Evolutionary conservation across 495 filamentous ascomycete genomes (phyloP).

Genomic region (Hypoxylon lenormandii): DNA sequence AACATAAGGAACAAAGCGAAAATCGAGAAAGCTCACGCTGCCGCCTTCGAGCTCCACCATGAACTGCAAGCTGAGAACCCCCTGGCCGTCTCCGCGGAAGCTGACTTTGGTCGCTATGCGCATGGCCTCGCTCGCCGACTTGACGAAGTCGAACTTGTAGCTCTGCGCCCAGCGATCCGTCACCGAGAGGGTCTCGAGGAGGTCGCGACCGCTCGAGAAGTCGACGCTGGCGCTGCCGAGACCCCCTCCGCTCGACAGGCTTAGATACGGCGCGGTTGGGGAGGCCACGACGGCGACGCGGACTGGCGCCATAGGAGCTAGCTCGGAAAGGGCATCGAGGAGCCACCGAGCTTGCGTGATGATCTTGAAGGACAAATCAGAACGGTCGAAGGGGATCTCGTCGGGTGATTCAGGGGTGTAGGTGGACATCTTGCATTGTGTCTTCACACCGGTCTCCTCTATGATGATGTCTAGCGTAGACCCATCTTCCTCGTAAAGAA

Average conservation of each 20-base stretch:
- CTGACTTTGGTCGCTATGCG: slow-evolving; percentile 90
- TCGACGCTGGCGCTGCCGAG: slow-evolving; percentile 85
- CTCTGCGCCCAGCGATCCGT: slow-evolving; percentile 64
- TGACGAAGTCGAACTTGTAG: slow-evolving; percentile 87
- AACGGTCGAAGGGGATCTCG: slow-evolving; percentile 85
- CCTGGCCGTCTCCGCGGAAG: slow-evolving; percentile 84
- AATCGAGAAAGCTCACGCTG: slow-evolving; percentile 59
- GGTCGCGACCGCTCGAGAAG: slow-evolving; percentile 78
- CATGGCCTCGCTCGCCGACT: slow-evolving; percentile 87
- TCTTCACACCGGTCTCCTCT: slow-evolving; percentile 85
- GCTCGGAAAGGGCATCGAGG: slow-evolving; percentile 83
- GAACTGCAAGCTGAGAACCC: slow-evolving; percentile 93
- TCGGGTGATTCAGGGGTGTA: slow-evolving; percentile 76
- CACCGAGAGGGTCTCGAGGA: slow-evolving; percentile 82
- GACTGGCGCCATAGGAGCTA: slow-evolving; percentile 76
- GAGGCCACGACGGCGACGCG: slow-evolving; percentile 72
- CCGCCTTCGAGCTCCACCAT: slow-evolving; percentile 84
- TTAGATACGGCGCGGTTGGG: slow-evolving; percentile 75
- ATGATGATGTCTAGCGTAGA: slow-evolving; percentile 82
- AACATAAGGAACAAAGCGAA: slow-evolving; percentile 64
- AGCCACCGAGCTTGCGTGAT: slow-evolving; percentile 90
- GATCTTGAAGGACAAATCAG: slow-evolving; percentile 85
- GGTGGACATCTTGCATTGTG: slow-evolving; percentile 90
- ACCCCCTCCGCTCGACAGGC: slow-evolving; percentile 76
- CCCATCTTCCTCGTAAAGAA: slow-evolving; percentile 78